These are phyloP conservation scores for Cyclocybe aegerita DNA, from an alignment of 768 basidiomycete genomes.

Conservation along the genomic window DNA sequence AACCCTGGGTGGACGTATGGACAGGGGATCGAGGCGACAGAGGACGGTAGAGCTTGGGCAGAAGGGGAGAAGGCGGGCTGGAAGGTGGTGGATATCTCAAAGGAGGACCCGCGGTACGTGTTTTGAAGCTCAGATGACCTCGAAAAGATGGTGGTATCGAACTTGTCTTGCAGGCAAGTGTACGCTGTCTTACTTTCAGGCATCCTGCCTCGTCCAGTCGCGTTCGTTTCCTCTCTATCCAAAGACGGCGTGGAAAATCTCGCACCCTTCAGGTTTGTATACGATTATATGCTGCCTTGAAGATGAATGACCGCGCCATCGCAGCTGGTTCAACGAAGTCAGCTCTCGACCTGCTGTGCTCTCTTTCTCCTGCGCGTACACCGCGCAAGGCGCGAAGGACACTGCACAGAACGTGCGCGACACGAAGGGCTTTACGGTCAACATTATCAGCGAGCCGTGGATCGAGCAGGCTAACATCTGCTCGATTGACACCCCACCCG, in stretches of 20 bases:
- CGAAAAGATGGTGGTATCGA: background rate
- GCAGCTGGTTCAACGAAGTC: constrained; percentile 46
- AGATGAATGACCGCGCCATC: background rate
- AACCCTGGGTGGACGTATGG: constrained; percentile 41
- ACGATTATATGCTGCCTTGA: background rate
- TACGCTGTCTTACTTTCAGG: constrained; percentile 54
- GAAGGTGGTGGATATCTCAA: constrained; percentile 34
- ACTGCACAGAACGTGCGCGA: constrained; percentile 62
- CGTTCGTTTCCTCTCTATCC: constrained; percentile 64
- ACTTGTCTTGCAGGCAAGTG: constrained; percentile 21
- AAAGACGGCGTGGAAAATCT: constrained; percentile 54
- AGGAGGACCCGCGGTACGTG: constrained; percentile 32
- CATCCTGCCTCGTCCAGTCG: constrained; percentile 66
- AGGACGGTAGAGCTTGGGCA: constrained; percentile 38
- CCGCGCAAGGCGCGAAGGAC: constrained; percentile 43
- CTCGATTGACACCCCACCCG: constrained; percentile 51
- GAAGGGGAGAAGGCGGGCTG: constrained; percentile 43
- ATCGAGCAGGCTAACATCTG: constrained; percentile 54
- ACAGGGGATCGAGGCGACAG: constrained; percentile 28
- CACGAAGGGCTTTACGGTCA: constrained; percentile 69
- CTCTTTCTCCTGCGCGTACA: constrained; percentile 44
- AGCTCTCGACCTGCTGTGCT: constrained; percentile 60
- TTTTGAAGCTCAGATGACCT: background rate
- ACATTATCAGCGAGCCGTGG: constrained; percentile 74
- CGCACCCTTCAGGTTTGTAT: constrained; percentile 50